Evolutionary conservation across 164 flowering plant species (phyloP), one percentile per base, ranked within the genome.

Genomic region (Stephania cephalantha): DNA sequence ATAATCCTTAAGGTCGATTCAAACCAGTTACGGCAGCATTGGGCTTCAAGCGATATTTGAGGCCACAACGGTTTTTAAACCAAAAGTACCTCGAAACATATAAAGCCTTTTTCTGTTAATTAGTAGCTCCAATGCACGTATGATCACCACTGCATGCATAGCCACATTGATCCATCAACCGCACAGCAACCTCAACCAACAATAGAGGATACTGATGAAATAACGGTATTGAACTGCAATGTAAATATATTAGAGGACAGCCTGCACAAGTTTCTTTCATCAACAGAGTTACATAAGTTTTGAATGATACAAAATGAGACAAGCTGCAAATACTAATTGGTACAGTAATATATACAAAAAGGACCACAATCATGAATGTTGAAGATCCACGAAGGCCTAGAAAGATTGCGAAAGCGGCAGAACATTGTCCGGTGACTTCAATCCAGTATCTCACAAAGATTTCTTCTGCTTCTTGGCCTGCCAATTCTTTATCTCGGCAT

Each of bases 401-500:
- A 53, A 12, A 8, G 68, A 4, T 35, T 35, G 42, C 4, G 42
- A 35, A 10, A n/a, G 10, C 65, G 20, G 13, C 69, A 44, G 63
- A 71, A 45, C 25, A 71, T 11, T 4, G 65, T n/a, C 48, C 29
- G 7, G 4, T 35, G 1, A 35, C 42, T 35, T 35, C 42, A 35
- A 13, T 9, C 42, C 30, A 17, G 6, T 45, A 52, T 44, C 64
- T 63, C 72, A 83, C 4, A 78, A 72, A 52, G 22, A 30, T 46
- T 83, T 80, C 90, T 91, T 94, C 72, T 82, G 83, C 75, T 88
- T 91, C 80, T 81, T 82, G 13, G 89, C 88, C 68, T 83, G 77
- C 95, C 92, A 94, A 69, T 87, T 85, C 75, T 85, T 82, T 75
- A 88, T 79, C 13, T 90, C 86, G 55, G 85, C 85, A 5, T 84